Evolutionary conservation across 208 protist species (phyloP).

Genomic region (Trichomonas vaginalis): DNA sequence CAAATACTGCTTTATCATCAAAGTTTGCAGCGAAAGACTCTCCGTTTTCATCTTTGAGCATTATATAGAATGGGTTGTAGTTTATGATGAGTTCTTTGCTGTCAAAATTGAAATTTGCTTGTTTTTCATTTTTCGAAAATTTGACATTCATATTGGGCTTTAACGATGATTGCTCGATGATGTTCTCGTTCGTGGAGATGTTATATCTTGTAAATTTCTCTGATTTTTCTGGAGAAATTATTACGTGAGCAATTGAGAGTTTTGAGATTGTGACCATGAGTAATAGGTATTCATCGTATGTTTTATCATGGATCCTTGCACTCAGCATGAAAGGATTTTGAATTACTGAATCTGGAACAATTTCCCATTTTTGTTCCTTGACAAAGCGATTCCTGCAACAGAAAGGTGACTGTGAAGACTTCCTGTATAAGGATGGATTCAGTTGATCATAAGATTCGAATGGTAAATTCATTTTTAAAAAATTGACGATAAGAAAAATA

Average conservation of each 20-base stretch:
- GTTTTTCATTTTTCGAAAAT: not conserved
- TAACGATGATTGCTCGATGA: not conserved
- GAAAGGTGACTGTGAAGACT: not conserved
- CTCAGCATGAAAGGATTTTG: not conserved
- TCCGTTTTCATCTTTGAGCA: not conserved
- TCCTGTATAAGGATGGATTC: not conserved
- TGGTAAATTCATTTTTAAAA: not conserved
- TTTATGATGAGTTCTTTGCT: not conserved
- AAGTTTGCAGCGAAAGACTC: not conserved
- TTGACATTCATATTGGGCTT: not conserved
- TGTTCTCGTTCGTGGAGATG: not conserved
- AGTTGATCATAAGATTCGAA: not conserved
- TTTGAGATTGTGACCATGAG: not conserved
- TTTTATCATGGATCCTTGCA: not conserved
- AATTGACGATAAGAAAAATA: not conserved
- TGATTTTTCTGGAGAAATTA: not conserved
- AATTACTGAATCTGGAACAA: not conserved
- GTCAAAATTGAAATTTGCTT: not conserved
- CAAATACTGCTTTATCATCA: constrained; percentile 10
- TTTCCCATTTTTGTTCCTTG: not conserved
- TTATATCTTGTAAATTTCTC: not conserved
- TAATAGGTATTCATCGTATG: not conserved
- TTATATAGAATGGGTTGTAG: not conserved
- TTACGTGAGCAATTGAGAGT: not conserved
- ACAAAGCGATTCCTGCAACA: not conserved